A percentile compares a stretch with the other conserved stretches of the same genome.
Evolutionary conservation across 257 asterid genomes (phyloP).

Genomic region (Fraxinus pennsylvanica): DNA sequence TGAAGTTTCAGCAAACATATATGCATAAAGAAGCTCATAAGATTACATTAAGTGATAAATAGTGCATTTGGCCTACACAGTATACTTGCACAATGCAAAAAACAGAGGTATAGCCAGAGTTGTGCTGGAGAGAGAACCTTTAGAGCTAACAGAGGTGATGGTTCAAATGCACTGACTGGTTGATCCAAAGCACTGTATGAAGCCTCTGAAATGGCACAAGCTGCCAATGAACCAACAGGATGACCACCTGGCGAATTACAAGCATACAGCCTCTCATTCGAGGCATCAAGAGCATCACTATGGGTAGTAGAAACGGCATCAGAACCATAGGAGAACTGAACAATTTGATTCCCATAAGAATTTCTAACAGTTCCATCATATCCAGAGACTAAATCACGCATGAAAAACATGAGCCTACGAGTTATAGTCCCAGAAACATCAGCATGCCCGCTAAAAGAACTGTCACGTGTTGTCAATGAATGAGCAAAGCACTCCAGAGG

Average conservation of each 20-base stretch:
- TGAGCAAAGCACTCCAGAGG: conserved; percentile 78
- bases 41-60: neutral
- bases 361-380: conserved; percentile 95
- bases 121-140: conserved; percentile 52
- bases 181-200: conserved; percentile 97
- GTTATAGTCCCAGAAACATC: conserved; percentile 85
- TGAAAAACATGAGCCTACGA: conserved; percentile 73
- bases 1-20: conserved; percentile 8
- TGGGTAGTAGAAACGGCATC: conserved; percentile 17
- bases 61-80: neutral
- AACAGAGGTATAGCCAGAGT: conserved; percentile 7
- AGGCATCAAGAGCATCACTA: conserved; percentile 24
- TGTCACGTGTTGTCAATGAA: conserved; percentile 79
- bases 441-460: conserved; percentile 95
- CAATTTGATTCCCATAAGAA: conserved; percentile 72
- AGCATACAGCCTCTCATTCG: conserved; percentile 11
- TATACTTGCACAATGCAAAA: conserved; percentile 4
- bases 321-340: conserved; percentile 60
- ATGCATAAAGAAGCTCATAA: conserved; percentile 1
- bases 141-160: conserved; percentile 78
- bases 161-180: conserved; percentile 83
- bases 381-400: conserved; percentile 71
- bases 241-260: conserved; percentile 52
- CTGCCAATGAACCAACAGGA: conserved; percentile 95
- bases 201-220: conserved; percentile 91